phyloP scores from a whole-genome alignment of 139 green algal species.

The Edaphochlamys debaryana region DNA sequence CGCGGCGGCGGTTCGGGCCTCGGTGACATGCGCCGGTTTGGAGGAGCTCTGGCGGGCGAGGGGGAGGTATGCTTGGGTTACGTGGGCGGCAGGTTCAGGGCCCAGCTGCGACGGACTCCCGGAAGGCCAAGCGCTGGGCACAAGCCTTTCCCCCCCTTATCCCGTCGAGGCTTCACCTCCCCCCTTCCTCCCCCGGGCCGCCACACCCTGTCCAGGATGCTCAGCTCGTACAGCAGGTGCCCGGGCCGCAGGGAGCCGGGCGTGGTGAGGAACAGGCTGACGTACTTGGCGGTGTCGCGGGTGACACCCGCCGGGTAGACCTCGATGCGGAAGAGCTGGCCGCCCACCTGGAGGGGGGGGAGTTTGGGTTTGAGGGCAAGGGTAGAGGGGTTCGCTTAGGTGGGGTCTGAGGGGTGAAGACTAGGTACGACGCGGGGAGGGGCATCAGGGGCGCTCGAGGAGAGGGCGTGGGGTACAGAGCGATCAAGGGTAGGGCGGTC shows the following conservation, averaged over 20 bases:
- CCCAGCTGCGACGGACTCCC: too few species aligned
- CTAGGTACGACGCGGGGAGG: too few species aligned
- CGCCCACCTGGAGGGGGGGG: constrained; percentile 12
- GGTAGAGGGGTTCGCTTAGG: too few species aligned
- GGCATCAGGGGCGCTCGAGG: too few species aligned
- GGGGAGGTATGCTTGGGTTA: too few species aligned
- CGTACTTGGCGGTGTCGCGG: constrained; percentile 42
- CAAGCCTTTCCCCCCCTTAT: background rate
- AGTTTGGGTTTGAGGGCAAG: too few species aligned
- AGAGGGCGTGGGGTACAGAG: too few species aligned
- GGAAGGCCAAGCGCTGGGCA: too few species aligned
- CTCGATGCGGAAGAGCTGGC: constrained; percentile 63
- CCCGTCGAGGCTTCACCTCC: background rate
- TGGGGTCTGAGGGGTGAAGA: too few species aligned
- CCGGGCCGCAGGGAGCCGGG: constrained; percentile 41
- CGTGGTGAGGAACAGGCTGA: constrained; percentile 62
- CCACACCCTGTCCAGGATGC: constrained; percentile 61
- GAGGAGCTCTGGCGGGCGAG: background rate
- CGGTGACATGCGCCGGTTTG: constrained; percentile 36
- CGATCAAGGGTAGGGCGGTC: too few species aligned
- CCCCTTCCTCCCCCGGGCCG: background rate
- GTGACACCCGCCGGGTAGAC: constrained; percentile 61
- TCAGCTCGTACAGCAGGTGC: constrained; percentile 58
- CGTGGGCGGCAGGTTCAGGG: background rate
- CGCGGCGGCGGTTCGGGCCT: constrained; percentile 5